Conservation (phyloP, 805 yeast genomes). For the Scheffersomyces amazonensis region DNA sequence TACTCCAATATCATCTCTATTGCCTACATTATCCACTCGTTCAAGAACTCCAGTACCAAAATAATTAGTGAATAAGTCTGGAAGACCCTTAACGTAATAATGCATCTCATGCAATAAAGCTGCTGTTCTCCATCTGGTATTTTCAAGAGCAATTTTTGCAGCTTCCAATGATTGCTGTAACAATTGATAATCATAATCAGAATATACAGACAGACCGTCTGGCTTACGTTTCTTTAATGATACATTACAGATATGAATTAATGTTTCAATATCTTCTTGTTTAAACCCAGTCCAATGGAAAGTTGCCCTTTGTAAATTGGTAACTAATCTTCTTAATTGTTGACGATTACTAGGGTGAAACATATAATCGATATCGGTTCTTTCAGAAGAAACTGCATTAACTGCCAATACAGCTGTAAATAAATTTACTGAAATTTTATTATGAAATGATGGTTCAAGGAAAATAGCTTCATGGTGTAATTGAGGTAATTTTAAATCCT, state of each 20-base stretch:
- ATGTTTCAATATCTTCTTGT: constrained; percentile 51
- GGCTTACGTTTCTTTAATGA: constrained; percentile 37
- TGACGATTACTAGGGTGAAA: constrained; percentile 57
- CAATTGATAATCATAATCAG: constrained; percentile 35
- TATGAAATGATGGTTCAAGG: constrained; percentile 61
- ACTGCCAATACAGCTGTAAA: constrained; percentile 67
- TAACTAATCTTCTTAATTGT: constrained; percentile 54
- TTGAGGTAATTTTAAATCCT: constrained; percentile 56
- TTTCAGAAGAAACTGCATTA: constrained; percentile 71
- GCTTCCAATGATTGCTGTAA: constrained; percentile 42
- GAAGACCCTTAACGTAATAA: constrained; percentile 47
- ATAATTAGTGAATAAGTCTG: constrained; percentile 33
- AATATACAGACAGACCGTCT: constrained; percentile 24
- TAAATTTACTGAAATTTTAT: constrained; percentile 58
- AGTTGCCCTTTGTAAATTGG: constrained; percentile 63
- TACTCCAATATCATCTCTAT: constrained; percentile 28
- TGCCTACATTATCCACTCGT: constrained; percentile 8
- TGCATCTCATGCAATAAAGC: constrained; percentile 66
- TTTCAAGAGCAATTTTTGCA: constrained; percentile 48
- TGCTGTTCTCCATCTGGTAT: constrained; percentile 56
- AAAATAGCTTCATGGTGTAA: constrained; percentile 57
- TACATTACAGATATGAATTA: constrained; percentile 46
- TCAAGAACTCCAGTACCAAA: constrained; percentile 44
- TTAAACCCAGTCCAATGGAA: constrained; percentile 77
- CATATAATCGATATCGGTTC: constrained; percentile 68